Conservation (phyloP, 805 yeast genomes). For the Yarrowia porcina region DNA sequence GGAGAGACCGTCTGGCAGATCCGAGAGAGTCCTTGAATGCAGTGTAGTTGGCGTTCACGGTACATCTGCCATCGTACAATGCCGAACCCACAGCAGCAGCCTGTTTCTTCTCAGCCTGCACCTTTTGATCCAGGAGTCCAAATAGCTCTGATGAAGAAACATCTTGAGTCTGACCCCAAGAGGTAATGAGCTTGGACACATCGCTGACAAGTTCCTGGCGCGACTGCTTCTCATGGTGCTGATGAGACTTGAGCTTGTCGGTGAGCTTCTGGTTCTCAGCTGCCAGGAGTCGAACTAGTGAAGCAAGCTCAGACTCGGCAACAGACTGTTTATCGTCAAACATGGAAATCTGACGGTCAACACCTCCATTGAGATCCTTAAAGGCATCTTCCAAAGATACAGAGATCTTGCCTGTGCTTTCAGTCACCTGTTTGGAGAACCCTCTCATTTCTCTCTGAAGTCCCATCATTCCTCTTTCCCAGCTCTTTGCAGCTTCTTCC, state of each 20-base stretch:
- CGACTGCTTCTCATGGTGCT: background rate
- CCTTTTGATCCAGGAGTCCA: background rate
- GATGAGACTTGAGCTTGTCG: background rate
- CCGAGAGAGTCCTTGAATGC: background rate
- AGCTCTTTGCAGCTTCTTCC: conserved; percentile 1
- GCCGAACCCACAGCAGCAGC: conserved; percentile 7
- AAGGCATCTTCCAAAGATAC: background rate
- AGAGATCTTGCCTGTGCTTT: background rate
- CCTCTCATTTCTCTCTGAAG: background rate
- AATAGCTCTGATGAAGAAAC: background rate
- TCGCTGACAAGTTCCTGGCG: background rate
- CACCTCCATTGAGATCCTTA: background rate
- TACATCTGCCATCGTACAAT: background rate
- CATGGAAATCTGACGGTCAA: background rate
- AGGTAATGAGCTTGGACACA: background rate
- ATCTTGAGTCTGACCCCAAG: background rate
- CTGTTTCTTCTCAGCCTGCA: background rate
- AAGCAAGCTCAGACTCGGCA: conserved; percentile 14
- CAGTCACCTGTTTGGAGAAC: background rate
- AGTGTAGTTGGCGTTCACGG: background rate
- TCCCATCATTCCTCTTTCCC: conserved; percentile 1
- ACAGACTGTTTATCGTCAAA: conserved; percentile 8
- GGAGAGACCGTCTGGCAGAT: background rate
- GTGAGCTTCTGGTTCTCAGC: conserved; percentile 1
- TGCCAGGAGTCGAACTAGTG: background rate